These are phyloP conservation scores for Hanseniaspora jakobsenii DNA, from an alignment of 805 yeast species.

Conservation along the genomic window DNA sequence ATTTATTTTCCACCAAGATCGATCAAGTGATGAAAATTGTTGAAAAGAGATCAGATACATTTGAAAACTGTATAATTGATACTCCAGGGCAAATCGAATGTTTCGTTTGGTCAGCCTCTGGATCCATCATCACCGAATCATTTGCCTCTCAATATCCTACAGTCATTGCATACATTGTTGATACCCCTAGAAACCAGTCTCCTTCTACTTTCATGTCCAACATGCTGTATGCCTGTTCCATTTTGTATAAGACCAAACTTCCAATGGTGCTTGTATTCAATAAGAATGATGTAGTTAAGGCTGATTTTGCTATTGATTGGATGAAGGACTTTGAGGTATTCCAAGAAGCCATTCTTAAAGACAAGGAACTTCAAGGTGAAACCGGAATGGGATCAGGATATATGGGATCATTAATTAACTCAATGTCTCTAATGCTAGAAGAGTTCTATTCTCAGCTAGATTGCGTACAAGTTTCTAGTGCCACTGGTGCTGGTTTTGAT, in stretches of 20 bases:
- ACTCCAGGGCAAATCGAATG: constrained; percentile 99
- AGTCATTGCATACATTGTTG: constrained; percentile 87
- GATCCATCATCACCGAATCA: constrained; percentile 90
- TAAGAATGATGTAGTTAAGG: constrained; percentile 78
- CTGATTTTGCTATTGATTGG: constrained; percentile 89
- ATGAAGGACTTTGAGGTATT: constrained; percentile 91
- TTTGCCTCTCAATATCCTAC: constrained; percentile 95
- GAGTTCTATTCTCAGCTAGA: constrained; percentile 90
- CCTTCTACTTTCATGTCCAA: constrained; percentile 97
- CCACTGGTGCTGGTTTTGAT: constrained; percentile 89
- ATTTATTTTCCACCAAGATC: constrained; percentile 84
- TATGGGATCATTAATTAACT: constrained; percentile 85
- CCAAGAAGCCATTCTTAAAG: constrained; percentile 60
- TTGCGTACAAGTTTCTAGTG: constrained; percentile 83
- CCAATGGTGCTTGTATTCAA: constrained; percentile 96
- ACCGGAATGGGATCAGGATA: constrained; percentile 56
- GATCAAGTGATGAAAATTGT: constrained; percentile 85
- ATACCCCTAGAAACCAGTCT: constrained; percentile 85
- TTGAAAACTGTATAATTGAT: constrained; percentile 70
- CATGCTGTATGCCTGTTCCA: constrained; percentile 96
- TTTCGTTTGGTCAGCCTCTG: constrained; percentile 97
- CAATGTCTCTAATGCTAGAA: constrained; percentile 91
- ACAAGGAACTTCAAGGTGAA: constrained; percentile 54
- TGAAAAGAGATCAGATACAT: constrained; percentile 52
- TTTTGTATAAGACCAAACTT: constrained; percentile 83